Percentiles rank a stretch among this genome's conserved stretches.
Conservation (phyloP, 768 basidiomycete genomes). For the Arthromyces matolae region DNA sequence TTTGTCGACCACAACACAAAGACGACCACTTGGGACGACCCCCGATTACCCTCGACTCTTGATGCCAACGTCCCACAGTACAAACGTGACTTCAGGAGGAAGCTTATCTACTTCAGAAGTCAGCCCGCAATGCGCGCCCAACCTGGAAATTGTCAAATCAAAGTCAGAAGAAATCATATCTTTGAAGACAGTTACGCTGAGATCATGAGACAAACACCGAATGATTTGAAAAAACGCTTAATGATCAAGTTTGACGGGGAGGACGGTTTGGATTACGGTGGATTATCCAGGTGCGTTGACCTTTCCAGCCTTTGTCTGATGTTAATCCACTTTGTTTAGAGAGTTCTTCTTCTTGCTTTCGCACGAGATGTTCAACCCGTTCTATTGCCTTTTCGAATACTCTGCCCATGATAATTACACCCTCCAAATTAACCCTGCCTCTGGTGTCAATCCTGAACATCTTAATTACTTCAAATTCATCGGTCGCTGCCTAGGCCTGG, state of each 20-base stretch:
- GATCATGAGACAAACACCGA: conserved; percentile 98
- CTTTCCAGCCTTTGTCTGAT: too few species aligned
- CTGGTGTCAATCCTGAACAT: conserved; percentile 97
- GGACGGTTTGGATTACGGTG: conserved; percentile 98
- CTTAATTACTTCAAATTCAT: conserved; percentile 99
- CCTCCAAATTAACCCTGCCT: conserved; percentile 97
- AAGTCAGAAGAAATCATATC: conserved; percentile 95
- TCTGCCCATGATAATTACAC: conserved; percentile 99
- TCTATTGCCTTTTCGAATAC: conserved; percentile 99
- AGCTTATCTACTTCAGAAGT: conserved; percentile 98
- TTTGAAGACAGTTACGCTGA: conserved; percentile 99
- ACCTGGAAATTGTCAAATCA: conserved; percentile 98
- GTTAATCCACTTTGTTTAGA: conserved; percentile 45
- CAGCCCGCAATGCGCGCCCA: conserved; percentile 98
- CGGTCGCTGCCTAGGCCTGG: conserved; percentile 89
- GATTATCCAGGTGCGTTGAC: conserved; percentile 85
- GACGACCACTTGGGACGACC: conserved; percentile 99
- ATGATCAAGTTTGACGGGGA: conserved; percentile 99
- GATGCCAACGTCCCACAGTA: conserved; percentile 98
- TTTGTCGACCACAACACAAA: conserved; percentile 99
- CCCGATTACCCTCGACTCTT: conserved; percentile 89
- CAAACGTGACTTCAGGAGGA: conserved; percentile 98
- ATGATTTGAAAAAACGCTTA: conserved; percentile 94
- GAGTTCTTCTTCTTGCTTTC: conserved; percentile 99
- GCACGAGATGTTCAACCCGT: conserved; percentile 99